phyloP scores from a whole-genome alignment of 2,329 filamentous ascomycete species.

The Arachnopeziza araneosa region DNA sequence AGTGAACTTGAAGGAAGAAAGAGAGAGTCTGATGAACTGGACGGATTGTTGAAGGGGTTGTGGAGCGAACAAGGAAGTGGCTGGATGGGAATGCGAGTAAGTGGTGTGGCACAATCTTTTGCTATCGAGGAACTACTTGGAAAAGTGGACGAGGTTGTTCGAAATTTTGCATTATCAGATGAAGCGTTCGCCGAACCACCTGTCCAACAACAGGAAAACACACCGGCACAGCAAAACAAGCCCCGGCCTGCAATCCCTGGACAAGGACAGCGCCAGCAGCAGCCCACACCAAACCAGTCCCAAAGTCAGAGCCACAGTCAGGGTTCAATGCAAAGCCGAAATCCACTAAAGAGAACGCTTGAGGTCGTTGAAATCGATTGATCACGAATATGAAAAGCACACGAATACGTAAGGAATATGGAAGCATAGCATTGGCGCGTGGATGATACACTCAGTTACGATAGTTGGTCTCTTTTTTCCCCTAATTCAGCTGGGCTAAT shows the following conservation, averaged over 20 bases:
- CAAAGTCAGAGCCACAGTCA: constrained; percentile 20
- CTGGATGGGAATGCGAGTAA: constrained; percentile 43
- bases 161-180: constrained; percentile 12
- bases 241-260: neutral
- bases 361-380: constrained; percentile 26
- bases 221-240: neutral
- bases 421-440: constrained; percentile 4
- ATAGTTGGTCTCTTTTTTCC: neutral
- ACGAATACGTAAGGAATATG: neutral
- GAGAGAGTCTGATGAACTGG: constrained; percentile 28
- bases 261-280: constrained; percentile 15
- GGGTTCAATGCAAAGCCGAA: neutral
- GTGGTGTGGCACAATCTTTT: constrained; percentile 40
- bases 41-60: constrained; percentile 37
- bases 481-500: neutral
- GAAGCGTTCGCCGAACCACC: neutral
- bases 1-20: constrained; percentile 20
- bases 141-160: constrained; percentile 24
- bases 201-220: neutral
- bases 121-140: constrained; percentile 33
- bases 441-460: neutral
- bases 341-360: constrained; percentile 1
- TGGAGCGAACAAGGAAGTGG: constrained; percentile 41
- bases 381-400: neutral
- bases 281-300: constrained; percentile 17